Conservation (phyloP, 257 asterid species). For the Forsythia suspensa region DNA sequence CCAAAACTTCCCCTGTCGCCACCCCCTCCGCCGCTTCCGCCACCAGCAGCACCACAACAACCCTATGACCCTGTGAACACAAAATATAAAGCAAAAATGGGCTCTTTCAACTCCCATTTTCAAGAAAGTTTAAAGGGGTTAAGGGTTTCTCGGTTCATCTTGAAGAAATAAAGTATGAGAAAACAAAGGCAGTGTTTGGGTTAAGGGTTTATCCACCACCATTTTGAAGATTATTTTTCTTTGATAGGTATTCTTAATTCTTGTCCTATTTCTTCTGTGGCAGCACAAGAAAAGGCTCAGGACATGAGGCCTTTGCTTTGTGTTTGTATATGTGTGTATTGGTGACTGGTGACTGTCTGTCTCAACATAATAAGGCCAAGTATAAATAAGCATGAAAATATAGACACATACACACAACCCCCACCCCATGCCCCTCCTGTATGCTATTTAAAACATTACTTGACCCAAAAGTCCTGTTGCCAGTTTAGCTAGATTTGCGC, state of each 20-base stretch:
- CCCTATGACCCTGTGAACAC: slow-evolving; percentile 19
- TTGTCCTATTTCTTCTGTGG: slow-evolving; percentile 26
- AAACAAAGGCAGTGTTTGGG: background rate
- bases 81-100: background rate
- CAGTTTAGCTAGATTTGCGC: slow-evolving; percentile 45
- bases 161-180: background rate
- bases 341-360: slow-evolving; percentile 18
- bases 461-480: slow-evolving; percentile 17
- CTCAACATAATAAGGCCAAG: slow-evolving; percentile 34
- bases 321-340: slow-evolving; percentile 18
- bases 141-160: slow-evolving; percentile 1
- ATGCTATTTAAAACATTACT: slow-evolving; percentile 4
- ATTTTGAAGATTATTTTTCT: background rate
- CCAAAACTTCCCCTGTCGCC: background rate
- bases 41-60: background rate
- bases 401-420: background rate
- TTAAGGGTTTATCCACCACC: too few species aligned
- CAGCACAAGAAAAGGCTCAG: slow-evolving; percentile 20
- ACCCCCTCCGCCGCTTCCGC: background rate
- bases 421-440: background rate
- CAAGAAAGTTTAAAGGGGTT: background rate
- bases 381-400: slow-evolving; percentile 24
- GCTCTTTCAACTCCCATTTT: background rate
- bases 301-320: slow-evolving; percentile 28
- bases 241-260: slow-evolving; percentile 27